A percentile compares a stretch with the other conserved stretches of the same genome.
These are phyloP conservation scores for Suillus luteus DNA, from an alignment of 768 basidiomycete genomes.

Conservation along the genomic window DNA sequence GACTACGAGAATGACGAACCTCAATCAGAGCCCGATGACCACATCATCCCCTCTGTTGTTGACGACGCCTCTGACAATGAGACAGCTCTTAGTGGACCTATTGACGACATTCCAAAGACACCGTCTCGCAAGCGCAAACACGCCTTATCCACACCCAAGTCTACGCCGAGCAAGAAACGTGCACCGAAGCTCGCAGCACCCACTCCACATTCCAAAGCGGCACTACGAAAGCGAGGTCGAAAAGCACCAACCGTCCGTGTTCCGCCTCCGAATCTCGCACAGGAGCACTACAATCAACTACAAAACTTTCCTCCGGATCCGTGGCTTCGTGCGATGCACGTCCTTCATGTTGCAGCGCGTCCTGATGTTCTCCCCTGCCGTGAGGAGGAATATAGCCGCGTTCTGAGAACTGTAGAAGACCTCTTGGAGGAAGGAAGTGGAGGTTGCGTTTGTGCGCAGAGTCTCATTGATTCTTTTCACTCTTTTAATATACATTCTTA, in stretches of 20 bases:
- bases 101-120: slow-evolving; percentile 44
- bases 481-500: slow-evolving; percentile 32
- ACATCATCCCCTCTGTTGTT: slow-evolving; percentile 19
- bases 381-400: slow-evolving; percentile 78
- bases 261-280: slow-evolving; percentile 36
- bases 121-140: slow-evolving; percentile 58
- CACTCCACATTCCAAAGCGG: slow-evolving; percentile 77
- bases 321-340: slow-evolving; percentile 86
- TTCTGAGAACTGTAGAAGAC: slow-evolving; percentile 77
- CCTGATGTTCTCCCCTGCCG: slow-evolving; percentile 90
- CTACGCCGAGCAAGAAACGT: slow-evolving; percentile 38
- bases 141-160: slow-evolving; percentile 28
- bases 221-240: slow-evolving; percentile 45
- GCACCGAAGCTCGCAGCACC: slow-evolving; percentile 53
- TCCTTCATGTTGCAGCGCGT: slow-evolving; percentile 89
- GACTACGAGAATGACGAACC: slow-evolving; percentile 28
- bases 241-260: slow-evolving; percentile 34
- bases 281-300: slow-evolving; percentile 40
- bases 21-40: slow-evolving; percentile 22
- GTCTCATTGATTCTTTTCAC: slow-evolving; percentile 6
- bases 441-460: slow-evolving; percentile 85
- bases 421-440: slow-evolving; percentile 91
- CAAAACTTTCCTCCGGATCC: slow-evolving; percentile 69
- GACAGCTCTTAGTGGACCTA: slow-evolving; percentile 29
- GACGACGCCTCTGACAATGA: slow-evolving; percentile 28